Percentiles rank a stretch among this genome's conserved stretches.
Evolutionary conservation across 1,139 yeast species (phyloP).

Genomic region (Hanseniaspora uvarum): DNA sequence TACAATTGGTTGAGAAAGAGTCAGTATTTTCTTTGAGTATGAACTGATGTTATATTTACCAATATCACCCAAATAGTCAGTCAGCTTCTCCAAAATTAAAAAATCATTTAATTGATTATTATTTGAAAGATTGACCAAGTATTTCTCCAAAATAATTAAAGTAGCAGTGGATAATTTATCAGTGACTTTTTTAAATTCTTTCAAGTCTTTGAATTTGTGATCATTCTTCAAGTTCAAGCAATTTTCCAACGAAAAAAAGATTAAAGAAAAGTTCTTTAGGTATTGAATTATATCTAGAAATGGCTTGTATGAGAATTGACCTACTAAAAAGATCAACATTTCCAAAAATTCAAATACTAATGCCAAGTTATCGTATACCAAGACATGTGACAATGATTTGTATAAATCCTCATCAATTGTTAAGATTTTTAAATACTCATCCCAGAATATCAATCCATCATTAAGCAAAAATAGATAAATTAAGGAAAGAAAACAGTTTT

Average conservation of each 20-base stretch:
- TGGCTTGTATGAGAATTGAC: constrained; percentile 21
- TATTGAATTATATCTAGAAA: constrained; percentile 5
- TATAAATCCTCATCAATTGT: constrained; percentile 26
- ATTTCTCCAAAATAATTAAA: constrained; percentile 29
- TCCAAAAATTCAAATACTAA: constrained; percentile 32
- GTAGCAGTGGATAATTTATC: constrained; percentile 27
- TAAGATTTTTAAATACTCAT: constrained; percentile 27
- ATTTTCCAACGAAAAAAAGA: constrained; percentile 6
- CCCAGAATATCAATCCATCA: constrained; percentile 32
- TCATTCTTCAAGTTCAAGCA: constrained; percentile 8
- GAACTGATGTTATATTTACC: not conserved
- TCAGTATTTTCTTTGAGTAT: not conserved
- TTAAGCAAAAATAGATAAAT: constrained; percentile 30
- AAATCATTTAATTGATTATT: constrained; percentile 29
- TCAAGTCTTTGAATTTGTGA: constrained; percentile 3
- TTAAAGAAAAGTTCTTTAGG: constrained; percentile 6
- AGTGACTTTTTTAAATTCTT: constrained; percentile 9
- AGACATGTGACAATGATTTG: constrained; percentile 28
- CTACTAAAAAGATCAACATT: constrained; percentile 27
- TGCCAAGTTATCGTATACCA: constrained; percentile 31
- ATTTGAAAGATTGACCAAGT: constrained; percentile 28
- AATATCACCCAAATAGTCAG: not conserved
- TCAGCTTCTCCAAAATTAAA: constrained; percentile 26
- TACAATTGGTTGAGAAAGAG: not conserved
- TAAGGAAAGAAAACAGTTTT: constrained; percentile 23